Base-by-base conservation (phyloP, 306 rosid genomes). In the Cicer pinnatifidum region DNA sequence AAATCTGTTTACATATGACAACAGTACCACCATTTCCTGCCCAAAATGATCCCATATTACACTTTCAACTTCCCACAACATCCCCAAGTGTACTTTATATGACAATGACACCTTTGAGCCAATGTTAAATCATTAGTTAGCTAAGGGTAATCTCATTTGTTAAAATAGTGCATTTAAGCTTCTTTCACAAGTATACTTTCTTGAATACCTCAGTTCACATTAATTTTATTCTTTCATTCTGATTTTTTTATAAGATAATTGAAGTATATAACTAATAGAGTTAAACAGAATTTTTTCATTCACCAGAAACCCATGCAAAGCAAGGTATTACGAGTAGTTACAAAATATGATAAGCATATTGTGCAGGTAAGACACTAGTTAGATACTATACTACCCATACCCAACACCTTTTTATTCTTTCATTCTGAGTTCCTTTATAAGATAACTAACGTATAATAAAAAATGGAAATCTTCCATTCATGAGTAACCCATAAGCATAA, bases 101-200 rank as follows among this genome's bases (percentile, higher is more conserved):
- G 35, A 60, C 17, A 12, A 35, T 60, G 16, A n/a, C 20, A 60
- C 67, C 37, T 60, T 37, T 12, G 65, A 33, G 45, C 3, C 43
- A 37, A 37, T 35, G 15, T 11, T 37, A 37, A 61, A 7, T 61
- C n/a, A 60, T 60, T 60, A 33, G 44, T 12, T 37, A 61, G 67
- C 7, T 61, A 61, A 35, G 67, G 23, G 47, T 39, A 61, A 7
- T 37, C 7, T 61, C 17, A 12, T 37, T 61, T 61, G 46, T 61
- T 61, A 38, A 61, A 37, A 37, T 61, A 61, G 11, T 61, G 67
- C 67, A 61, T 37, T 61, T 38, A 38, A 61, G 28, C 47, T 61
- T 61, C 46, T 61, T 13, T 61, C 12, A 61, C 8, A 38, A 61
- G 23, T 19, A 37, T 13, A 37, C 13, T 61, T 61, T 61, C 67